Evolutionary conservation across 1,139 yeast species (phyloP).

Genomic region (Yamadazyma trypodendri): DNA sequence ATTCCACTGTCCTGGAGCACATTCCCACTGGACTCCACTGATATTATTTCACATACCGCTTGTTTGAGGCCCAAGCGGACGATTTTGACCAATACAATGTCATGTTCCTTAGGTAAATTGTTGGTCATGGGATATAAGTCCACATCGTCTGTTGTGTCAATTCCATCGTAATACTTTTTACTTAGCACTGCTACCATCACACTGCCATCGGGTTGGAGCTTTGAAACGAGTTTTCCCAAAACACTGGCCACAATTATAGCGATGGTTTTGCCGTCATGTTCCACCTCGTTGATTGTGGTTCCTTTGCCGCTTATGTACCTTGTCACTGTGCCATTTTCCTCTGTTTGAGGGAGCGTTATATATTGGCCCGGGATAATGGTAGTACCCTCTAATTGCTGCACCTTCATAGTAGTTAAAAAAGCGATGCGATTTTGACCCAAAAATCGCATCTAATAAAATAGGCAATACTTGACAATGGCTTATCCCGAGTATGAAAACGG

Average conservation of each 20-base stretch:
- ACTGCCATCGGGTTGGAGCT: constrained; percentile 3
- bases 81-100: constrained; percentile 75
- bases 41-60: constrained; percentile 79
- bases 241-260: constrained; percentile 66
- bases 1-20: constrained; percentile 63
- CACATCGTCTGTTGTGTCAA: neutral
- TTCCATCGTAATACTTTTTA: constrained; percentile 2
- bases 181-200: constrained; percentile 7
- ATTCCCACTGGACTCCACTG: constrained; percentile 68
- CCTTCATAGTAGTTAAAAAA: constrained; percentile 1
- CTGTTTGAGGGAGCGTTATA: constrained; percentile 35
- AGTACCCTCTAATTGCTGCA: constrained; percentile 2
- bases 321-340: constrained; percentile 20
- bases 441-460: too few species aligned
- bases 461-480: too few species aligned
- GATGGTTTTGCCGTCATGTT: constrained; percentile 26
- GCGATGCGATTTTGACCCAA: constrained; percentile 3
- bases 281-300: constrained; percentile 32
- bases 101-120: constrained; percentile 80
- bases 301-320: constrained; percentile 40
- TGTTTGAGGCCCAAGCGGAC: constrained; percentile 66
- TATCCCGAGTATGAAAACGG: constrained; percentile 48
- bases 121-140: constrained; percentile 21
- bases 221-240: constrained; percentile 54
- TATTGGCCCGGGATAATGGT: constrained; percentile 78